A percentile compares a stretch with the other conserved stretches of the same genome.
Evolutionary conservation across 2,329 filamentous ascomycete species (phyloP).

Genomic region (Dactylonectria estremocensis): DNA sequence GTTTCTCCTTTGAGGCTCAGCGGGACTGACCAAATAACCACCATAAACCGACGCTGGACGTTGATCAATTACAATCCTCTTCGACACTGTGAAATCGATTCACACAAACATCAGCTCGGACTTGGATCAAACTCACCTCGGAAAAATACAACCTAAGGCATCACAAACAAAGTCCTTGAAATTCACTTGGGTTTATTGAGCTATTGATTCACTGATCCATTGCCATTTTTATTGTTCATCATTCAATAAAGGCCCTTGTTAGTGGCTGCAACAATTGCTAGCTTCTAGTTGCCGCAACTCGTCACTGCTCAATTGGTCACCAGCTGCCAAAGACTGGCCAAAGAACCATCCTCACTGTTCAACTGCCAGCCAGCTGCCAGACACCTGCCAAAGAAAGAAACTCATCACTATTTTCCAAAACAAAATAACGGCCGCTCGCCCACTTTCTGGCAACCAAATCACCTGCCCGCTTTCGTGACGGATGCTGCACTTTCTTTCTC

Average conservation of each 20-base stretch:
- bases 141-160: slow-evolving; percentile 5
- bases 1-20: slow-evolving; percentile 43
- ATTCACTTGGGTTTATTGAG: slow-evolving; percentile 14
- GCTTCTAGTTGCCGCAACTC: slow-evolving; percentile 19
- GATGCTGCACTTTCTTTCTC: slow-evolving; percentile 34
- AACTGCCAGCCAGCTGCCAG: slow-evolving; percentile 40
- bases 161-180: slow-evolving; percentile 6
- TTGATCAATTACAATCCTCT: slow-evolving; percentile 3
- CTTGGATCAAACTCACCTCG: slow-evolving; percentile 4
- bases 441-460: slow-evolving; percentile 29
- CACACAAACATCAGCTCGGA: slow-evolving; percentile 6
- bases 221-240: slow-evolving; percentile 13
- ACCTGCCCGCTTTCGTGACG: slow-evolving; percentile 29
- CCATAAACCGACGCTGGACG: slow-evolving; percentile 40
- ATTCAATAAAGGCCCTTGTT: slow-evolving; percentile 13
- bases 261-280: slow-evolving; percentile 4
- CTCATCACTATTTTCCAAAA: slow-evolving; percentile 35
- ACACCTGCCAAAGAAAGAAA: slow-evolving; percentile 22
- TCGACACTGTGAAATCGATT: background rate
- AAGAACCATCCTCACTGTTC: slow-evolving; percentile 1
- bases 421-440: slow-evolving; percentile 31
- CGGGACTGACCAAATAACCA: slow-evolving; percentile 45
- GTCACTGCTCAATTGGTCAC: slow-evolving; percentile 32
- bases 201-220: slow-evolving; percentile 14
- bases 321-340: slow-evolving; percentile 4